Evolutionary conservation across 2,329 filamentous ascomycete species (phyloP), one percentile per base, ranked within the genome.

Genomic region (Falciphora oryzae): DNA sequence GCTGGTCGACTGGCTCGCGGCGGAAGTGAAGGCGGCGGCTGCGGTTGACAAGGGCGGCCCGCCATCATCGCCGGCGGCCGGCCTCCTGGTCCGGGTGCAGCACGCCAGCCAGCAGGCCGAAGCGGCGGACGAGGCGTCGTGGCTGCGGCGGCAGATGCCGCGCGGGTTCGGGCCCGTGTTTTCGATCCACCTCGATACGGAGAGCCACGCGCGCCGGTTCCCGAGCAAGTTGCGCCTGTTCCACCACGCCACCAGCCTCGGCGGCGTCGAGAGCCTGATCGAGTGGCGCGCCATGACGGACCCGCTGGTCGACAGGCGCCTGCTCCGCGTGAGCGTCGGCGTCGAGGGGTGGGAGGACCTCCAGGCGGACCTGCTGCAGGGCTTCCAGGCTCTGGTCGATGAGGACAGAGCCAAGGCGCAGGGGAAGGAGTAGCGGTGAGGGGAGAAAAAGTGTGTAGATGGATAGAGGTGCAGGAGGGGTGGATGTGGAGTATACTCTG

Each of bases 231-330:
- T 98, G 74, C 74, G 81, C 2, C 83, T 97, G 59, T 98, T 98
- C 80, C 92, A 97, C 71, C 95, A 99, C 76, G 95, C 95, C 7
- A 99, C 95, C 2, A 96, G 91, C 75, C 77, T 98, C 32, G 95
- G 95, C 2, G 94, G 95, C 5, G 92, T 98, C 13, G 95, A 98
- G 83, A 95, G 92, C 72, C 77, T 98, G 79, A 93, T 99, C 70
- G 95, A 99, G 83, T 99, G 95, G 95, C 83, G 95, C 66, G 86
- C 90, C 61, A 95, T 99, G 92, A 89, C 88, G 66, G 95, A 99
- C 80, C 71, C 77, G 3, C 81, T 75, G 1, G 88, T 96, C 56
- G 91, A 96, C 73, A 84, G 81, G 72, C 81, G 85, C 65, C 75
- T 98, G 74, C 72, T 97, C 75, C 80, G 95, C 63, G 79, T 99